A percentile compares a stretch with the other conserved stretches of the same genome.
phyloP scores from a whole-genome alignment of 257 asterid genomes.

The Vinca minor region DNA sequence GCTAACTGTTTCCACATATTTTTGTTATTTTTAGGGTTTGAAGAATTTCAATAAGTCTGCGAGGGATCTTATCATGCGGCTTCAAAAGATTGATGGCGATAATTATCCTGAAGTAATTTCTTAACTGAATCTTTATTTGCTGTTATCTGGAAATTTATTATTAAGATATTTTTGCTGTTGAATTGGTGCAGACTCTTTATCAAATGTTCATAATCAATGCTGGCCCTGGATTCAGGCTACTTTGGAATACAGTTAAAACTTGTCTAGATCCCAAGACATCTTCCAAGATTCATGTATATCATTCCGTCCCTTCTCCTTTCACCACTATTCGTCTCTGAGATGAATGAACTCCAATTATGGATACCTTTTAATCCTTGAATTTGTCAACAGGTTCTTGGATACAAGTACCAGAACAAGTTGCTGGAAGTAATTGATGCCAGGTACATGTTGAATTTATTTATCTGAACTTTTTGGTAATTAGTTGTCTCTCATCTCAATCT shows the following conservation, averaged over 20 bases:
- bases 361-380: constrained; percentile 18
- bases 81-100: constrained; percentile 92
- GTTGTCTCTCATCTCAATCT: no score
- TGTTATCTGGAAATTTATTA: constrained; percentile 12
- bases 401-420: constrained; percentile 71
- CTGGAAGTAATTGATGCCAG: constrained; percentile 84
- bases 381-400: constrained; percentile 66
- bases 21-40: constrained; percentile 45
- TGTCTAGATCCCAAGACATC: constrained; percentile 90
- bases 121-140: constrained; percentile 12
- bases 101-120: constrained; percentile 82
- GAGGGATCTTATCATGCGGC: constrained; percentile 72
- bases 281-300: constrained; percentile 81
- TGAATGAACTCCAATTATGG: not conserved
- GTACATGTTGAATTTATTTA: constrained; percentile 26
- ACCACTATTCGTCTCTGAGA: not conserved
- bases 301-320: constrained; percentile 12
- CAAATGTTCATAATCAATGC: constrained; percentile 97
- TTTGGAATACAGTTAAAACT: constrained; percentile 80
- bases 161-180: constrained; percentile 17
- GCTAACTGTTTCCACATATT: not conserved
- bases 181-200: constrained; percentile 70
- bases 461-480: constrained; percentile 3
- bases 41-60: constrained; percentile 83
- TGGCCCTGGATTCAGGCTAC: constrained; percentile 81